Evolutionary conservation across 257 asterid genomes (phyloP).

Genomic region (Thymus quinquecostatus): DNA sequence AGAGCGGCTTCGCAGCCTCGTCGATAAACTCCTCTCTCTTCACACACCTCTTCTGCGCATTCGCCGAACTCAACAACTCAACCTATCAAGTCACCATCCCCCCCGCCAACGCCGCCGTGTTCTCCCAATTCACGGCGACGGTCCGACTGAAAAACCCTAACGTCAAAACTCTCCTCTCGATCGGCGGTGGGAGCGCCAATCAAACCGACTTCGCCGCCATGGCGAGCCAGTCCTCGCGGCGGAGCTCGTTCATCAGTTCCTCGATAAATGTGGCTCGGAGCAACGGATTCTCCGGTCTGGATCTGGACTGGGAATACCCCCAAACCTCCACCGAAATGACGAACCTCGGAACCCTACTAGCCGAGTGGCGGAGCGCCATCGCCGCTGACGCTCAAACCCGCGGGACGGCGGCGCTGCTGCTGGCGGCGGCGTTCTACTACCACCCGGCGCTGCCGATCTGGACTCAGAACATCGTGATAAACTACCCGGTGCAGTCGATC

Average conservation of each 20-base stretch:
- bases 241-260: conserved; percentile 50
- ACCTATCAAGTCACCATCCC: conserved; percentile 41
- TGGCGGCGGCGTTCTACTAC: conserved; percentile 45
- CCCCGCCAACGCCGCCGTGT: conserved; percentile 37
- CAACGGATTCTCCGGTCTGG: conserved; percentile 49
- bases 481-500: conserved; percentile 42
- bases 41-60: conserved; percentile 62
- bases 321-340: conserved; percentile 39
- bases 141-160: conserved; percentile 42
- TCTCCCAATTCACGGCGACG: conserved; percentile 46
- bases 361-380: conserved; percentile 50
- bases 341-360: conserved; percentile 42
- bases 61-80: conserved; percentile 46
- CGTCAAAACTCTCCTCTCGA: conserved; percentile 51
- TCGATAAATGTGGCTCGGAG: conserved; percentile 45
- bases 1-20: conserved; percentile 37
- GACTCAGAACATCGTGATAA: conserved; percentile 11
- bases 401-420: conserved; percentile 31
- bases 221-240: conserved; percentile 41
- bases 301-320: conserved; percentile 58
- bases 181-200: conserved; percentile 46
- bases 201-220: conserved; percentile 34
- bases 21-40: conserved; percentile 47
- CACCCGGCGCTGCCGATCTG: conserved; percentile 14
- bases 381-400: conserved; percentile 34